Base-by-base conservation (phyloP, 1,284 basidiomycete genomes). In the Cryptococcus jaspeensis region DNA sequence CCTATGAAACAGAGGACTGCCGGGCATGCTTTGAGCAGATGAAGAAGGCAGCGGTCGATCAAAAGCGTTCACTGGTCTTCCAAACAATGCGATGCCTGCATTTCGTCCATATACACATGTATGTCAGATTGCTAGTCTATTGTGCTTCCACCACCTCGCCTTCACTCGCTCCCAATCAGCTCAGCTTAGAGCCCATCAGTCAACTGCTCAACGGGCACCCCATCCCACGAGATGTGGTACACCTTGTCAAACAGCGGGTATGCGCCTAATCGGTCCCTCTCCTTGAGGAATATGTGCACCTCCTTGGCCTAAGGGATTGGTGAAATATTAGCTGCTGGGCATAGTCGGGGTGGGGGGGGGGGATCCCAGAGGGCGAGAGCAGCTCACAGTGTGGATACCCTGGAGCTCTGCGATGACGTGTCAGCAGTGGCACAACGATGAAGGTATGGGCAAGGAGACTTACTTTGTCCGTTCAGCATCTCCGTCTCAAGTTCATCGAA, bases 241-340 rank as follows among this genome's bases (percentile, higher is more conserved):
- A 82, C 79, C 48, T 79, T 79, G 63, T 78, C 73, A 70, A 84
- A 83, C 12, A 84, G 75, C 20, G 83, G 83, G 69, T 82, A 84
- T 7, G 71, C 80, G 22, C 80, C 81, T 16, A 81, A 71, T 50
- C 78, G 69, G 53, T 78, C 74, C 42, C 78, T 68, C 12, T 78
- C 78, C 59, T 77, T 71, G 41, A 84, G 76, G 76, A 83, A 82
- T 38, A 71, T 73, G 71, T 82, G 74, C 20, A 82, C 69, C 64
- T 82, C 81, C 53, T 79, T 71, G 22, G 81, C 80, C 65, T 72
- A 47, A 20, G 37, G n/a, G 45, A 56, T 41, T 57, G 52, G n/a
- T 35, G 20, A 39, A 39, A 39, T n/a, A n/a, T n/a, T n/a, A n/a
- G n/a, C n/a, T n/a, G n/a, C n/a, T n/a, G n/a, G n/a, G n/a, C n/a